Base-by-base conservation (phyloP, 371 early-diverging fungal genomes). In the Mucor plumbeus region DNA sequence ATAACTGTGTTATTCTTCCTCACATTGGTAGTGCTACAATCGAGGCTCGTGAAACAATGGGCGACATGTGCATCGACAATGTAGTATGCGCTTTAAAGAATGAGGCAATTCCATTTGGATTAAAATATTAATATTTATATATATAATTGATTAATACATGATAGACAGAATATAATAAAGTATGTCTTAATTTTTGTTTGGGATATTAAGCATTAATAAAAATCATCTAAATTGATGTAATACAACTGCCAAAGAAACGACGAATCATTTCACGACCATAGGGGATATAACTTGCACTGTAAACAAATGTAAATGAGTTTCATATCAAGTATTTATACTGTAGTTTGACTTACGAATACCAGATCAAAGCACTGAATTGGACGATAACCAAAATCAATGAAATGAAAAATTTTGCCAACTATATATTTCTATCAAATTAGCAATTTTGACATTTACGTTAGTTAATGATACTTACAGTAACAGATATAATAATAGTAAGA, bases 1-100 rank as follows among this genome's bases (percentile, higher is more conserved):
- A 82, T 11, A 88, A 88, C 36, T 91, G 91, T 54, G 76, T 89
- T 7, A 83, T 94, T 0, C 71, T 95, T 41, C 93, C 93, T 19
- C 93, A 93, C 64, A 86, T 93, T 33, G 94, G 93, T 19, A 91
- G 90, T 67, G 95, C 93, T 11, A 94, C 94, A 0, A 73, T 87
- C 36, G 94, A 95, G 70, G 90, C 96, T 2, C 79, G 95, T 34
- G 92, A 92, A 36, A 87, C 85, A 39, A 96, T 95, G 96, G 91
- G 85, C 10, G 60, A 70, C 19, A 78, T 78, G 67, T 70, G 74
- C 43, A 36, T 81, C 9, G 78, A 81, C 31, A 81, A 81, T 47
- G 63, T 76, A 0, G 56, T 78, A 40, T 66, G 70, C 17, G 78
- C 67, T 5, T 40, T 81, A 0, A 34, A 70, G n/a, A 53, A 66